Base-by-base conservation (phyloP, 768 basidiomycete species). In the Mycena rebaudengoi region DNA sequence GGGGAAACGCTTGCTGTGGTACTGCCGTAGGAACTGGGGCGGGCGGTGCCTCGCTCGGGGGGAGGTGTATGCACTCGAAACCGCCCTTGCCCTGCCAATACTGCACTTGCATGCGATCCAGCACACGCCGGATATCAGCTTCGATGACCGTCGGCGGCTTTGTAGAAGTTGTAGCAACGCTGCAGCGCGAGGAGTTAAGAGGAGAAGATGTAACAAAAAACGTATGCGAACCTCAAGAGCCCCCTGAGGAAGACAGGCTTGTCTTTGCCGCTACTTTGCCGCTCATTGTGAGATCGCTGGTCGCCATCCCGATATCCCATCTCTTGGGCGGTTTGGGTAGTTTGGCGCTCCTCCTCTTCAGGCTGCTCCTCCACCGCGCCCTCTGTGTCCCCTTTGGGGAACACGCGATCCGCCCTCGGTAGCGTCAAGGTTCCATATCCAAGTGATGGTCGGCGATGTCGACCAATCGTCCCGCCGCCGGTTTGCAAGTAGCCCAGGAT, bases 221-320 rank as follows among this genome's bases (percentile, higher is more conserved):
- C 11, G 33, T 52, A 12, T 52, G 78, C 83, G 67, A 64, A 94
- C 90, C 94, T 96, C 80, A 99, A 98, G 49, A 99, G 73, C 7
- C 98, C 98, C 78, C 99, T 99, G 71, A 99, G 79, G 78, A 94
- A 97, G 45, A 98, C 89, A 1, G 98, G 94, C 80, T 98, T 99
- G 72, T 94, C 91, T 77, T 89, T 90, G 68, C 90, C 89, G 29
- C 68, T 76, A 32, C 79, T 76, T 67, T 84, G 79, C n/a, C 82
- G 74, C 60, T 85, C 85, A 53, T 81, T 79, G 65, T 84, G 83
- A 44, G 85, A 82, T 64, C 77, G 80, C 60, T 80, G 80, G n/a
- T 74, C 75, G 58, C 83, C 84, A 58, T 83, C 85, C 12, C 74
- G 75, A 62, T 70, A 67, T 13, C 64, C 54, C 6, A 69, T 65